Conservation (phyloP, 345 rosid genomes). For the Murraya koenigii region DNA sequence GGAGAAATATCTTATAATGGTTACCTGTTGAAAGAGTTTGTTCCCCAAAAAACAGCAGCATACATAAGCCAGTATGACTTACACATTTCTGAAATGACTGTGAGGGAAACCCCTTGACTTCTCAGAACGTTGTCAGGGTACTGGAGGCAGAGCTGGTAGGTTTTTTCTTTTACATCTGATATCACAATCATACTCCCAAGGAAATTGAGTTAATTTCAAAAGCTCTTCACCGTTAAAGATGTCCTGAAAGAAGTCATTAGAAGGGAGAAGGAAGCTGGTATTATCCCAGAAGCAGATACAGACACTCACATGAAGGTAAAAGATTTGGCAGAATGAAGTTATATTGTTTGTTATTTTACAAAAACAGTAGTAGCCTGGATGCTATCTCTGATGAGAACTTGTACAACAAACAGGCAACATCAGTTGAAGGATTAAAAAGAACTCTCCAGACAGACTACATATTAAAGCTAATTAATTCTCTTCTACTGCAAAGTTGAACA, state of each 20-base stretch:
- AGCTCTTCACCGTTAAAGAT: slow-evolving; percentile 14
- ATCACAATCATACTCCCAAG: too few relatives aligned
- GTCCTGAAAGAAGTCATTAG: slow-evolving; percentile 37
- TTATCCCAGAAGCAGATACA: slow-evolving; percentile 44
- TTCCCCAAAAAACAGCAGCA: too few relatives aligned
- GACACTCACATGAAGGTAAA: slow-evolving; percentile 58
- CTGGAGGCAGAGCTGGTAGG: too few relatives aligned
- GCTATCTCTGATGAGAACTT: too few relatives aligned
- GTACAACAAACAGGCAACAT: slow-evolving; percentile 37
- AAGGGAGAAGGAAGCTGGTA: slow-evolving; percentile 47
- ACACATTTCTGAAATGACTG: too few relatives aligned
- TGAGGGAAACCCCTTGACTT: too few relatives aligned
- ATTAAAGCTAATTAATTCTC: slow-evolving; percentile 39
- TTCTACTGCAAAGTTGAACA: not conserved
- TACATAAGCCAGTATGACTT: too few relatives aligned
- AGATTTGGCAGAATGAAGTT: not conserved
- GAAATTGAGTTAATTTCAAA: not conserved
- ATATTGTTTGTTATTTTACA: not conserved
- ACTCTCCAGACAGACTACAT: slow-evolving; percentile 58
- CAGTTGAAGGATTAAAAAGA: slow-evolving; percentile 37
- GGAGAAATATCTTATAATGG: too few relatives aligned
- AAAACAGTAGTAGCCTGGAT: not conserved
- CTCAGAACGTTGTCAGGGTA: too few relatives aligned
- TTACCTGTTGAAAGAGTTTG: too few relatives aligned
- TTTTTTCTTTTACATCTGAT: too few relatives aligned